Conservation (phyloP, 1,284 basidiomycete species). For the Pisolithus thermaeus region DNA sequence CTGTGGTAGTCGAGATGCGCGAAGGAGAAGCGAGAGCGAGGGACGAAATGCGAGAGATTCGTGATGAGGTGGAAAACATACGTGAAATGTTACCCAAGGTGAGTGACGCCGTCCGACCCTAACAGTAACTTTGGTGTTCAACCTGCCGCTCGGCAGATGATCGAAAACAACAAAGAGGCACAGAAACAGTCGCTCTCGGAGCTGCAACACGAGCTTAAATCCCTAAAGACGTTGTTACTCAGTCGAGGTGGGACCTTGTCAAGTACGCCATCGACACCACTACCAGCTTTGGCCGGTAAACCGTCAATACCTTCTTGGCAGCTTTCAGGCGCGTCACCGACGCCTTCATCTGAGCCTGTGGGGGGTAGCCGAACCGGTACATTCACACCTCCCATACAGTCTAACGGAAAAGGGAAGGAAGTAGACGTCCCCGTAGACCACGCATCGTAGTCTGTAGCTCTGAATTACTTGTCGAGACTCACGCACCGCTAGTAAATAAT, state of each 20-base stretch:
- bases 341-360: slow-evolving; percentile 19
- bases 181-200: slow-evolving; percentile 77
- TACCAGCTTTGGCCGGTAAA: slow-evolving; percentile 41
- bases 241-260: slow-evolving; percentile 47
- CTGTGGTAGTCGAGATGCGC: slow-evolving; percentile 70
- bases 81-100: slow-evolving; percentile 91
- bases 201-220: slow-evolving; percentile 92
- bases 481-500: not conserved
- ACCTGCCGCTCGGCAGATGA: slow-evolving; percentile 55
- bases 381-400: slow-evolving; percentile 11
- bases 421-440: slow-evolving; percentile 24
- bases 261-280: slow-evolving; percentile 44
- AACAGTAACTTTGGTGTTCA: slow-evolving; percentile 6
- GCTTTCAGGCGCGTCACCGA: slow-evolving; percentile 36
- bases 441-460: slow-evolving; percentile 10
- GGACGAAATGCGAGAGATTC: slow-evolving; percentile 88
- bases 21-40: slow-evolving; percentile 76
- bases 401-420: slow-evolving; percentile 44
- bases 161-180: slow-evolving; percentile 87
- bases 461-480: not conserved
- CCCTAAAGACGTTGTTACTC: slow-evolving; percentile 88
- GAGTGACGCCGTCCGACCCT: slow-evolving; percentile 8
- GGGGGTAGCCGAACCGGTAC: slow-evolving; percentile 10
- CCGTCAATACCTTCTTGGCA: slow-evolving; percentile 90
- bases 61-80: slow-evolving; percentile 87